phyloP scores from a whole-genome alignment of 2,329 filamentous ascomycete species.

The Cytospora chrysosperma region DNA sequence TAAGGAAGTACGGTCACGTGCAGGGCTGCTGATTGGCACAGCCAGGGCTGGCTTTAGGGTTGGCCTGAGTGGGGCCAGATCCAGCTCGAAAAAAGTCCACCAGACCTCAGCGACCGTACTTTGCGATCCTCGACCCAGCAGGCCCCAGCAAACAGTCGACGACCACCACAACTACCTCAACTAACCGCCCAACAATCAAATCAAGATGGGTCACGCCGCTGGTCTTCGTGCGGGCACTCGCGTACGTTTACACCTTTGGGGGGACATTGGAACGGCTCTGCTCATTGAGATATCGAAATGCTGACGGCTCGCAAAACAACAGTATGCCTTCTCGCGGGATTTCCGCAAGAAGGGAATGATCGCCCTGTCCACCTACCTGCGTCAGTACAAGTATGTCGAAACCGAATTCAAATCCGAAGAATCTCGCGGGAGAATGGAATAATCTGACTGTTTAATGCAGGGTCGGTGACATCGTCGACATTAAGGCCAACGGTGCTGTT shows the following conservation, averaged over 20 bases:
- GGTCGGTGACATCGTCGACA: conserved; percentile 98
- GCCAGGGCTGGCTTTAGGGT: neutral
- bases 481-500: conserved; percentile 97
- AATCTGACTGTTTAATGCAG: conserved; percentile 41
- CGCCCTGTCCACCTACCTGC: conserved; percentile 89
- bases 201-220: conserved; percentile 81
- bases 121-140: conserved; percentile 25
- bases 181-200: conserved; percentile 45
- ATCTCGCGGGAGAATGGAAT: neutral
- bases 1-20: conserved; percentile 1
- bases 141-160: conserved; percentile 35
- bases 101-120: neutral
- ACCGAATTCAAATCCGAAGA: conserved; percentile 6
- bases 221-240: conserved; percentile 86
- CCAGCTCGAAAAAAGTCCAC: neutral
- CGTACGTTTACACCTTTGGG: conserved; percentile 51
- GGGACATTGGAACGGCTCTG: neutral
- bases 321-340: conserved; percentile 89
- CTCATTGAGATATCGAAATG: conserved; percentile 32
- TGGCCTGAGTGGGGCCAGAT: conserved; percentile 1
- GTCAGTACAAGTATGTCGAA: conserved; percentile 75
- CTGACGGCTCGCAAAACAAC: conserved; percentile 40
- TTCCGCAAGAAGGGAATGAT: conserved; percentile 98
- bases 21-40: neutral
- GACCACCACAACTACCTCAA: conserved; percentile 44